Evolutionary conservation across 2,329 filamentous ascomycete species (phyloP).

Genomic region (Ophiocordyceps robertsii): DNA sequence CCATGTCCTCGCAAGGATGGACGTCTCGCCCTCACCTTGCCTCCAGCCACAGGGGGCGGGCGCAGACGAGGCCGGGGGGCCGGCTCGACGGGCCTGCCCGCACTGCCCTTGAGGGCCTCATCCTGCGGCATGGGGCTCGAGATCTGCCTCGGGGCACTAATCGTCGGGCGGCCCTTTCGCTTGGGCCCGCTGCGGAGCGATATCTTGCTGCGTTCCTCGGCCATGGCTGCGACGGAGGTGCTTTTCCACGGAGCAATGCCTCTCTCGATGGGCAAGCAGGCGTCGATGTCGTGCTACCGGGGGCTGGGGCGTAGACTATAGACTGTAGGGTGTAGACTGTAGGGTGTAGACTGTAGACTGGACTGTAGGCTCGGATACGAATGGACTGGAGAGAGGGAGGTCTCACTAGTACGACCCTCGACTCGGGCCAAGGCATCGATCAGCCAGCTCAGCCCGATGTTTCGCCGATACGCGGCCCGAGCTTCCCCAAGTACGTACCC

Average conservation of each 20-base stretch:
- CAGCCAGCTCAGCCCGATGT: background rate
- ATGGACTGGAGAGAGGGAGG: too few relatives aligned
- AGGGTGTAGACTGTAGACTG: too few relatives aligned
- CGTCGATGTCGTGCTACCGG: background rate
- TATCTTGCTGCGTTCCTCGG: slow-evolving; percentile 47
- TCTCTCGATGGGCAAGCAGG: background rate
- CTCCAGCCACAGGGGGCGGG: slow-evolving; percentile 36
- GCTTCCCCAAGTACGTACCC: too few relatives aligned
- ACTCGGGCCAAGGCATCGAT: background rate
- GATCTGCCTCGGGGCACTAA: slow-evolving; percentile 50
- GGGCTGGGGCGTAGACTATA: too few relatives aligned
- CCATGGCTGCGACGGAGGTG: slow-evolving; percentile 29
- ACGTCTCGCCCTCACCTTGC: slow-evolving; percentile 31
- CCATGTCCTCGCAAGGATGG: background rate
- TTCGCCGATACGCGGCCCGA: background rate
- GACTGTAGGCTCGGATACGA: too few relatives aligned
- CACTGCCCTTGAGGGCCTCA: slow-evolving; percentile 16
- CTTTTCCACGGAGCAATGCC: background rate
- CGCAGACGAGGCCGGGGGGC: slow-evolving; percentile 27
- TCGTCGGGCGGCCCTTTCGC: slow-evolving; percentile 45
- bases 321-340: too few relatives aligned
- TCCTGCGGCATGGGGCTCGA: slow-evolving; percentile 45
- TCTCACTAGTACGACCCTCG: background rate
- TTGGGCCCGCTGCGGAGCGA: slow-evolving; percentile 49
- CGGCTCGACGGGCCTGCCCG: slow-evolving; percentile 10